Conservation (phyloP, 2,329 filamentous ascomycete species). For the Metarhizium anisopliae region DNA sequence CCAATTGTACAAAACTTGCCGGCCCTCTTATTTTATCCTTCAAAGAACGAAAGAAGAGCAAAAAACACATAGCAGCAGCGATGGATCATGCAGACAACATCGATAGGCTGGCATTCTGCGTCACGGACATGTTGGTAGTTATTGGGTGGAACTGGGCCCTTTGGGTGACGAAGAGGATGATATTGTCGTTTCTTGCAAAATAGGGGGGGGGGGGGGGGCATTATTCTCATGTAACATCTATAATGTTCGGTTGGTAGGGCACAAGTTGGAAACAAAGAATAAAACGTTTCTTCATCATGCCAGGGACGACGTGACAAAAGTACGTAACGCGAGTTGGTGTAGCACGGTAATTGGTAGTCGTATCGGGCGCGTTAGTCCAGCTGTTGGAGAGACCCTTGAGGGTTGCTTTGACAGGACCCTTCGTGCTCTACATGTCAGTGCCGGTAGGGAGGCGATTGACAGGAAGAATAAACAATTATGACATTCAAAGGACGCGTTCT, state of each 20-base stretch:
- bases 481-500: too few relatives aligned
- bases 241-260: neutral
- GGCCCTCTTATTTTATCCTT: too few relatives aligned
- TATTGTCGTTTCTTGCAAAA: neutral
- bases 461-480: too few relatives aligned
- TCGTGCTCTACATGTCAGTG: too few relatives aligned
- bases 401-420: too few relatives aligned
- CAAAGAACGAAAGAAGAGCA: too few relatives aligned
- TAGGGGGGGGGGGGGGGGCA: neutral
- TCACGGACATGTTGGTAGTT: neutral
- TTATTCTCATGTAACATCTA: neutral
- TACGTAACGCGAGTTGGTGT: neutral
- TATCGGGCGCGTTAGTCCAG: too few relatives aligned
- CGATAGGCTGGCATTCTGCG: neutral
- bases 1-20: neutral
- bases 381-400: too few relatives aligned
- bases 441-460: too few relatives aligned
- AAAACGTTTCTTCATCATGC: neutral
- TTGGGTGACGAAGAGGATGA: neutral
- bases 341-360: too few relatives aligned
- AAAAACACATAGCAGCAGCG: neutral
- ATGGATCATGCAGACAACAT: neutral
- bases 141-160: neutral
- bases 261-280: neutral
- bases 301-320: neutral